A percentile compares a stretch with the other conserved stretches of the same genome.
Conservation (phyloP, 257 asterid genomes). For the Solanum gracilifrons region DNA sequence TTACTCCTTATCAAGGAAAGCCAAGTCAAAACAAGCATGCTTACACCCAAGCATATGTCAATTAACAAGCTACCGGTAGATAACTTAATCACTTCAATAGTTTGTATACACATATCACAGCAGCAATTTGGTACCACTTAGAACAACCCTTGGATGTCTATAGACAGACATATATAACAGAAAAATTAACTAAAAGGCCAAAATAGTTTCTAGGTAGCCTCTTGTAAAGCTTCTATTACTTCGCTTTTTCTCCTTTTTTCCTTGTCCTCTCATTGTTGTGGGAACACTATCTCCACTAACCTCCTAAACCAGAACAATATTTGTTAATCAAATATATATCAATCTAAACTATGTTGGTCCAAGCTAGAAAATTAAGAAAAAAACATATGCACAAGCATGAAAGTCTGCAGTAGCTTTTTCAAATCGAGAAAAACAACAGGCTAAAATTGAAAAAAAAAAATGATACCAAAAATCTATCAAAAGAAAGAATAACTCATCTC, state of each 20-base stretch:
- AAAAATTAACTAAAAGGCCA: background rate
- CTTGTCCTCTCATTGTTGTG: background rate
- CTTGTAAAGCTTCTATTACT: background rate
- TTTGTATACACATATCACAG: background rate
- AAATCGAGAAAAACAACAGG: background rate
- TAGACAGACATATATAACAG: background rate
- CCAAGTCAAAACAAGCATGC: background rate
- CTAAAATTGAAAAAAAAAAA: background rate
- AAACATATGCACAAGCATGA: background rate
- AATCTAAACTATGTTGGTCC: background rate
- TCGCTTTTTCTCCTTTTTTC: background rate
- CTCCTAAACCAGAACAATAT: background rate
- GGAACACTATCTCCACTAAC: background rate
- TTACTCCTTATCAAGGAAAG: background rate
- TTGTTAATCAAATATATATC: background rate
- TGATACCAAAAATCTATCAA: background rate
- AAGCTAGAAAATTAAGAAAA: background rate
- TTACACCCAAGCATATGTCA: background rate
- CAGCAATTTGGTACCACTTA: background rate
- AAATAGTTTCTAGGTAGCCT: background rate
- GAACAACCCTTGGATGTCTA: background rate
- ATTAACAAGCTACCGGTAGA: background rate
- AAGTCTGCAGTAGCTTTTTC: background rate
- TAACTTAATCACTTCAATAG: background rate
- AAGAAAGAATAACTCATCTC: background rate